Evolutionary conservation across 2,329 filamentous ascomycete genomes (phyloP), one percentile per base, ranked within the genome.

Genomic region (Verticillium dahliae): DNA sequence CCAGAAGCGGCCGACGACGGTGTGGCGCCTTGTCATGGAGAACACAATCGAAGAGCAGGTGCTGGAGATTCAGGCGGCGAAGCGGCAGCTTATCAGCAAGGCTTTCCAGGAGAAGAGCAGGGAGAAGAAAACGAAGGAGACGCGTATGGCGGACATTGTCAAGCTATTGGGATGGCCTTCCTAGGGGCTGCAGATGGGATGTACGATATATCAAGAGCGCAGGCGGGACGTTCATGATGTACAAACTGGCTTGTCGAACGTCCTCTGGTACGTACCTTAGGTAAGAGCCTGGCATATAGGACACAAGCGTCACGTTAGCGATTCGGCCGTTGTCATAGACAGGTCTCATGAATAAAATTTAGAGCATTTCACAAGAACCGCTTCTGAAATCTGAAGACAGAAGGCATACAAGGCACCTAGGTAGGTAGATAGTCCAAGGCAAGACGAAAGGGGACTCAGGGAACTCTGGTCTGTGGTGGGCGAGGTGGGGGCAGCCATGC

Each of bases 21-120:
- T 96, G 1, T 95, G 91, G 80, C 81, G 92, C 56, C 78, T 97
- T 10, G 85, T 97, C 1, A 89, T 96, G 77, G 90, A 96, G 67
- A 84, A 81, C 1, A 90, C 85, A 7, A 86, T 97, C 5, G 93
- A 97, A 73, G 90, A 96, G 72, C 81, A 87, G 0, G 92, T 96
- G 22, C 77, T 96, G 41, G 82, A 86, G 18, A 87, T 96, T 56
- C 92, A 97, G 73, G 80, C 84, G 45, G 85, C 90, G 68, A 97
- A 97, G 80, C 82, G 92, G 50, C 83, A 88, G 69, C 75, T 96
- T 58, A 91, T 95, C 72, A 85, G 81, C 39, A 84, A 90, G 68
- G 91, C 92, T 0, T 95, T 96, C 75, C 84, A 87, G 62, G 92
- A 96, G 76, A 90, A 88, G 62, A 76, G 74, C 4, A 81, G 83